These are phyloP conservation scores for Isoetes engelmannii DNA, from an alignment of 83 land plant genomes.

Conservation along the genomic window DNA sequence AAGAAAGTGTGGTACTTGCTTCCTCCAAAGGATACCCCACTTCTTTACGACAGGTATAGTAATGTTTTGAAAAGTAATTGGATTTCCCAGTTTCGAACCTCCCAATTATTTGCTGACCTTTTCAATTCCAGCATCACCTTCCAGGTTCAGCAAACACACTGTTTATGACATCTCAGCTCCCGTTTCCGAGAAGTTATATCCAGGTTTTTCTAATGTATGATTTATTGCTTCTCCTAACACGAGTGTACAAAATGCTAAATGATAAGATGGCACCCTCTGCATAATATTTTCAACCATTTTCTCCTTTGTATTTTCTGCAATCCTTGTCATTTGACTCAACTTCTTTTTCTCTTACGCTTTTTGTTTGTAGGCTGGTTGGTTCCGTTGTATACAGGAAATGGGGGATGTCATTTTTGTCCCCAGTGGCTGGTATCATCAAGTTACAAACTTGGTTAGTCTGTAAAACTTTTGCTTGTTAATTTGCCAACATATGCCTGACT, in stretches of 20 bases:
- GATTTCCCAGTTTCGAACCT: background rate
- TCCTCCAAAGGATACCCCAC: constrained; percentile 57
- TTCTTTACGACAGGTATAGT: constrained; percentile 64
- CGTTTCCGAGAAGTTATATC: constrained; percentile 47
- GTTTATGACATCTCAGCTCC: constrained; percentile 69
- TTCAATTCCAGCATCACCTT: background rate
- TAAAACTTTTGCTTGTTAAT: too few relatives aligned
- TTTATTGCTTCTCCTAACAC: background rate
- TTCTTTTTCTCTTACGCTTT: background rate
- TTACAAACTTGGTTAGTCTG: constrained; percentile 55
- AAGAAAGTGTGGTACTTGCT: constrained; percentile 65
- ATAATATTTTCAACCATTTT: background rate
- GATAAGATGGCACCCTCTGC: background rate
- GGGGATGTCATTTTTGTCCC: constrained; percentile 80
- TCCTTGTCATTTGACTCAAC: background rate
- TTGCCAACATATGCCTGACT: too few relatives aligned
- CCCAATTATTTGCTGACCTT: background rate
- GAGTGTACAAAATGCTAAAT: background rate
- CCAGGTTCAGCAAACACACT: constrained; percentile 50
- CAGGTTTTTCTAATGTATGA: constrained; percentile 56
- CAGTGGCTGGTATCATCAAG: constrained; percentile 96
- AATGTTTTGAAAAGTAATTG: background rate
- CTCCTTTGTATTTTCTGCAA: background rate
- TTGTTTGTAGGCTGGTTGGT: constrained; percentile 57
- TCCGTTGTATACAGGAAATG: constrained; percentile 62